phyloP scores from a whole-genome alignment of 2,329 filamentous ascomycete genomes.

The Aureobasidium lini region DNA sequence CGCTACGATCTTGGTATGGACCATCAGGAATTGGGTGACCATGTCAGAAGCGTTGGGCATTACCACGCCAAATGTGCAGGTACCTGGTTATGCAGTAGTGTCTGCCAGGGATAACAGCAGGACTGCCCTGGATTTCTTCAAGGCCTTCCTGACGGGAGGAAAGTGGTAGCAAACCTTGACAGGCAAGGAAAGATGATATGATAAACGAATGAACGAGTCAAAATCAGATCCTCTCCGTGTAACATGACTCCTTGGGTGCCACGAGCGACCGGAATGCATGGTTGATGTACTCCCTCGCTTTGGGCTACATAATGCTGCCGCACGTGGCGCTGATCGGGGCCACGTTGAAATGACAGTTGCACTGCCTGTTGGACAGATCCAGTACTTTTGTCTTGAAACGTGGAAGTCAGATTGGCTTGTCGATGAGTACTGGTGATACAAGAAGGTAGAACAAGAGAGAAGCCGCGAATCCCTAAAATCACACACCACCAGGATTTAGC shows the following conservation, averaged over 20 bases:
- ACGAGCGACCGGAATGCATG: constrained; percentile 5
- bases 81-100: constrained; percentile 6
- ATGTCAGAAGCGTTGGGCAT: background rate
- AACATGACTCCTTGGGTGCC: background rate
- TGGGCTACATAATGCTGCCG: background rate
- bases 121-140: background rate
- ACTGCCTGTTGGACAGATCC: constrained; percentile 5
- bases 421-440: background rate
- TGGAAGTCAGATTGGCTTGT: background rate
- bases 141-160: background rate
- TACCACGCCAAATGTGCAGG: background rate
- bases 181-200: constrained; percentile 8
- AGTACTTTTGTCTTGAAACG: background rate
- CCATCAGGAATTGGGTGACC: constrained; percentile 12
- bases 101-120: constrained; percentile 9
- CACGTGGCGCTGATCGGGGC: constrained; percentile 9
- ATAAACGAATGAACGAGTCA: constrained; percentile 9
- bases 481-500: too few relatives aligned
- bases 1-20: constrained; percentile 14
- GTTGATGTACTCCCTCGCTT: background rate
- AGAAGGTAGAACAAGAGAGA: too few relatives aligned
- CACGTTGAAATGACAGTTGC: constrained; percentile 7
- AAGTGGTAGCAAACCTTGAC: background rate
- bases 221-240: background rate
- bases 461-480: too few relatives aligned